Evolutionary conservation across 2,329 filamentous ascomycete genomes (phyloP), one percentile per base, ranked within the genome.

Genomic region (Aspergillus sp.): DNA sequence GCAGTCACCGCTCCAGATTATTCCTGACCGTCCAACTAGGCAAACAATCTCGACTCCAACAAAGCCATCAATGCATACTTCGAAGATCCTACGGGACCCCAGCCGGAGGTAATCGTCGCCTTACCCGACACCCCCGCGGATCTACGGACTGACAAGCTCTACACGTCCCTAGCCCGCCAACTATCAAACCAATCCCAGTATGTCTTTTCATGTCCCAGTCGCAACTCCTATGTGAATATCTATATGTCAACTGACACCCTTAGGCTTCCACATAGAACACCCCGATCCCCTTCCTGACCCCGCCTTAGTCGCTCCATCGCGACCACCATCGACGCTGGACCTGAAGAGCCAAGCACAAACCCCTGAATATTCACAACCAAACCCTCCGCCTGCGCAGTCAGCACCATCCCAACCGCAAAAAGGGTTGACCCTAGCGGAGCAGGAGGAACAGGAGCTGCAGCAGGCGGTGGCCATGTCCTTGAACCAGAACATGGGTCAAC

Each of bases 1-100:
- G 16, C 21, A 23, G 19, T 29, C 34, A 16, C 19, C 9, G 9
- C 17, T 42, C 16, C 14, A 11, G 4, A 16, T 4, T 5, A 14
- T 7, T 29, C 19, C 34, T 19, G 20, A 36, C 46, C 23, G 21
- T n/a, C 13, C 19, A 9, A 25, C n/a, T 48, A 77, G 76, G 74
- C 72, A 48, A 71, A 76, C 55, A 71, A 76, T 48, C 68, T 73
- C 45, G 71, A 78, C 56, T 67, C 72, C 1, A 69, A 76, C 38
- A 72, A 71, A 60, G 76, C 76, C 29, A 71, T 77, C 55, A 78
- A 78, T 62, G 75, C 75, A 17, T 78, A 73, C 57, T 76, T 76
- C 31, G 75, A 78, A 63, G 73, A 76, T 58, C 73, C 74, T 14
- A 67, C 65, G 14, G 65, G 68, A 21, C 60, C 67, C 17, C 63